Evolutionary conservation across 805 yeast species (phyloP).

Genomic region (Ogataea populi-albae): DNA sequence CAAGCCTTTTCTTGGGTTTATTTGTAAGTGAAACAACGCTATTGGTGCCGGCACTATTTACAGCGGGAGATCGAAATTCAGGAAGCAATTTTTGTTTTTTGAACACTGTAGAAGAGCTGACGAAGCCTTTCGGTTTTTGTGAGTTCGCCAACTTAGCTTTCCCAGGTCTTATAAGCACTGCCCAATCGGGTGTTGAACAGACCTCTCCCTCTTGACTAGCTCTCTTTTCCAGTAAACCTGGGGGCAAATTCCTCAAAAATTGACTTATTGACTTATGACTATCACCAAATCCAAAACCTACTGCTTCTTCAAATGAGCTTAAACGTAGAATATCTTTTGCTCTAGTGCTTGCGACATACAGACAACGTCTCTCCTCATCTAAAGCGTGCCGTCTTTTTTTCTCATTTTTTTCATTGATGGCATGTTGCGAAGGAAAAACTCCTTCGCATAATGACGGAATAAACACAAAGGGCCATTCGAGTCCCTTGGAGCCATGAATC

Average conservation of each 20-base stretch:
- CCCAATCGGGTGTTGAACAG: background rate
- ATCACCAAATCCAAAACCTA: constrained; percentile 16
- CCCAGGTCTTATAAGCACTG: background rate
- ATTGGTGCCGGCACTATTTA: background rate
- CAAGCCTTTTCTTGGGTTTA: constrained; percentile 21
- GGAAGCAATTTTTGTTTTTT: background rate
- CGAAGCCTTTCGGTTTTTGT: background rate
- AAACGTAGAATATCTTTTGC: constrained; percentile 48
- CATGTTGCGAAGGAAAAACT: constrained; percentile 57
- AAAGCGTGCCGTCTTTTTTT: constrained; percentile 31
- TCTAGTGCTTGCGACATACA: constrained; percentile 87
- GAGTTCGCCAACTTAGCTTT: background rate
- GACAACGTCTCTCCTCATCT: constrained; percentile 79
- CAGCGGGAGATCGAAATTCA: background rate
- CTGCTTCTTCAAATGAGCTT: constrained; percentile 21
- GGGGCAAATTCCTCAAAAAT: constrained; percentile 9
- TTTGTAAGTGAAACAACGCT: constrained; percentile 3
- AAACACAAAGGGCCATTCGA: constrained; percentile 94
- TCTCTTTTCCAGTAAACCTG: constrained; percentile 3
- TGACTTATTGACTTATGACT: constrained; percentile 8
- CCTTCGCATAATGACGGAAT: constrained; percentile 71
- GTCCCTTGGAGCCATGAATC: constrained; percentile 88
- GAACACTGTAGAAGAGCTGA: constrained; percentile 1
- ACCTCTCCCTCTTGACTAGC: background rate
- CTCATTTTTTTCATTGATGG: constrained; percentile 29